These are phyloP conservation scores for Epicoccum nigrum DNA, from an alignment of 2,329 filamentous ascomycete species.

Conservation along the genomic window DNA sequence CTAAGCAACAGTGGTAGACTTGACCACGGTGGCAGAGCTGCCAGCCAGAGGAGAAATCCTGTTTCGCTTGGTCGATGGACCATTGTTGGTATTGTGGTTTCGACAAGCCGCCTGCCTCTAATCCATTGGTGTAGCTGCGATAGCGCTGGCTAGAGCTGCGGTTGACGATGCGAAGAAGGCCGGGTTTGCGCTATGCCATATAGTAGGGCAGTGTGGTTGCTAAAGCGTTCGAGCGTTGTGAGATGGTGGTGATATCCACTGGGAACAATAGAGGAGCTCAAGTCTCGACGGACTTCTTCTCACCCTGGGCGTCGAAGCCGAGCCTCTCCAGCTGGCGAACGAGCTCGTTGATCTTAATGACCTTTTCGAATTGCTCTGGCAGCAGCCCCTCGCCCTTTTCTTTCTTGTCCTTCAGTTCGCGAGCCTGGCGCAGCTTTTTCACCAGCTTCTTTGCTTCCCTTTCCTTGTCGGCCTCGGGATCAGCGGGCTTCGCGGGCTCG, in stretches of 20 bases:
- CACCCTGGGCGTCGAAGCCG: slow-evolving; percentile 81
- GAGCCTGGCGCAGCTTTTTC: slow-evolving; percentile 95
- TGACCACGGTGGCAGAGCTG: too few relatives aligned
- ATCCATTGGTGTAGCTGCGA: background rate
- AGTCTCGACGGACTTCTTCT: slow-evolving; percentile 59
- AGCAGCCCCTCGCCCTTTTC: slow-evolving; percentile 81
- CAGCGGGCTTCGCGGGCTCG: slow-evolving; percentile 50
- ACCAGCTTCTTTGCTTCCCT: slow-evolving; percentile 91
- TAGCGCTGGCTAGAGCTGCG: background rate
- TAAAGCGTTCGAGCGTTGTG: background rate
- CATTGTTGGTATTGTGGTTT: too few relatives aligned
- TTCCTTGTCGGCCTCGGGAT: slow-evolving; percentile 79
- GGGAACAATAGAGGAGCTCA: slow-evolving; percentile 20
- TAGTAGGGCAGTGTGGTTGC: background rate
- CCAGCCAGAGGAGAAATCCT: too few relatives aligned
- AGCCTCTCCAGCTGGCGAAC: slow-evolving; percentile 84
- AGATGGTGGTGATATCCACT: background rate
- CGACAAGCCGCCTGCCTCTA: background rate
- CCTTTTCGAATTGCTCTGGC: slow-evolving; percentile 95
- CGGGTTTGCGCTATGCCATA: background rate
- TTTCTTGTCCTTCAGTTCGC: slow-evolving; percentile 88
- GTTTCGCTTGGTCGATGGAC: background rate
- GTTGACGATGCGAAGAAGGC: background rate
- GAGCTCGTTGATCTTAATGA: slow-evolving; percentile 95
- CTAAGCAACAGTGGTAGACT: background rate